Evolutionary conservation across 352 stramenopile species (phyloP).

Genomic region (Phytophthora litchii): DNA sequence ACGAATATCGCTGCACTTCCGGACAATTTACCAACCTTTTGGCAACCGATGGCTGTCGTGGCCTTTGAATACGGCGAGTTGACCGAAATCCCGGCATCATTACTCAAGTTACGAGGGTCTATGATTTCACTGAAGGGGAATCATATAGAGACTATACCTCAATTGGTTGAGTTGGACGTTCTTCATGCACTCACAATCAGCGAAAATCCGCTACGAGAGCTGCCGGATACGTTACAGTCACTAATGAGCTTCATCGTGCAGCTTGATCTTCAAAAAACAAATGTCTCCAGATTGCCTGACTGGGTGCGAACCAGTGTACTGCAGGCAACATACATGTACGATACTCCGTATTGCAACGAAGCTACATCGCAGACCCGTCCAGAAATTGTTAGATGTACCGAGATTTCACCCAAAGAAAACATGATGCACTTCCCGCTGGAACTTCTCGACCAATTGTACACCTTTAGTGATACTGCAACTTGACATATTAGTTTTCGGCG

Average conservation of each 20-base stretch:
- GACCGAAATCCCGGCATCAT: slow-evolving; percentile 5
- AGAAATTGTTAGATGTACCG: background rate
- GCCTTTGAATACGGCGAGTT: slow-evolving; percentile 19
- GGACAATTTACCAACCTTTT: slow-evolving; percentile 2
- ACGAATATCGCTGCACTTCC: slow-evolving; percentile 10
- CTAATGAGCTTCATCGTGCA: slow-evolving; percentile 7
- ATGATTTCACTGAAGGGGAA: slow-evolving; percentile 25
- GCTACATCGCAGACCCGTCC: background rate
- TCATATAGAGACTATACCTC: slow-evolving; percentile 6
- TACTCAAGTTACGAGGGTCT: slow-evolving; percentile 10
- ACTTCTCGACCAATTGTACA: background rate
- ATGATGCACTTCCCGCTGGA: background rate
- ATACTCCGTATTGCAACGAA: slow-evolving; percentile 14
- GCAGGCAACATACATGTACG: slow-evolving; percentile 9
- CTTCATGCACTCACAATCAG: slow-evolving; percentile 3
- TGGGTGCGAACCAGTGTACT: slow-evolving; percentile 16
- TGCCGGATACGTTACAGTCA: background rate
- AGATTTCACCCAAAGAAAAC: no score
- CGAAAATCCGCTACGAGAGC: slow-evolving; percentile 11
- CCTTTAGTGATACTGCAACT: background rate
- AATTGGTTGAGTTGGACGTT: slow-evolving; percentile 1
- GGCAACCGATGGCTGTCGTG: slow-evolving; percentile 15
- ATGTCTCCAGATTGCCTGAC: slow-evolving; percentile 2
- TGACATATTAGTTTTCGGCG: no score
- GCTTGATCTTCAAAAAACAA: slow-evolving; percentile 12